These are phyloP conservation scores for Phytophthora sp. DNA, from an alignment of 352 stramenopile species.

Conservation along the genomic window DNA sequence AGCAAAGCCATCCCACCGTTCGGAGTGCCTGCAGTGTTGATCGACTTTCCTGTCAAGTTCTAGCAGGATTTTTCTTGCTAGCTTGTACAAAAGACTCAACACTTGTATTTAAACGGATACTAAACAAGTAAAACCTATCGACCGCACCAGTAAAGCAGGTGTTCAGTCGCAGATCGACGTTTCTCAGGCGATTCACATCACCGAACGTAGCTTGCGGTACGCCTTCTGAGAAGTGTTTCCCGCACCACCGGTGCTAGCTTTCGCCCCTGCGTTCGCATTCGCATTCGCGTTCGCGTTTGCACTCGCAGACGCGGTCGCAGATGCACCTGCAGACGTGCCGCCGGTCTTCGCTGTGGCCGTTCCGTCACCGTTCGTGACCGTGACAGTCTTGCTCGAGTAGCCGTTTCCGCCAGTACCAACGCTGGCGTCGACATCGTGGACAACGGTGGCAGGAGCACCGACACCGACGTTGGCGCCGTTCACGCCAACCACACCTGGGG, in stretches of 20 bases:
- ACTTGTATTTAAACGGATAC: too few relatives aligned
- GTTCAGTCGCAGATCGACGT: too few relatives aligned
- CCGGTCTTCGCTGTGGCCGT: background rate
- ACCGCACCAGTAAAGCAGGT: too few relatives aligned
- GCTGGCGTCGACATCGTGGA: background rate
- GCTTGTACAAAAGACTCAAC: too few relatives aligned
- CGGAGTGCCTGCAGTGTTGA: too few relatives aligned
- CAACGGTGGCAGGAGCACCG: background rate
- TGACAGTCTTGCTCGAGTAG: background rate
- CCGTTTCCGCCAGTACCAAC: background rate
- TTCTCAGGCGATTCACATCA: background rate
- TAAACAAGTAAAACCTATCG: too few relatives aligned
- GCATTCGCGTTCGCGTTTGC: background rate
- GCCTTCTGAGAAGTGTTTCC: slow-evolving; percentile 13
- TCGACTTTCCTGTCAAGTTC: too few relatives aligned
- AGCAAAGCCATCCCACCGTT: too few relatives aligned
- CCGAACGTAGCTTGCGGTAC: slow-evolving; percentile 14
- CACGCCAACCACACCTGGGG: background rate
- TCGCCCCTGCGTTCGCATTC: background rate
- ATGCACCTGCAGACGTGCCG: background rate
- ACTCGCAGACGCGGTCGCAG: background rate
- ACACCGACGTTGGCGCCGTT: background rate
- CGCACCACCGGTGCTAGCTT: background rate
- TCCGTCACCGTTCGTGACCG: background rate
- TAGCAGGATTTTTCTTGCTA: too few relatives aligned